These are phyloP conservation scores for Huntiella moniliformis DNA, from an alignment of 2,329 filamentous ascomycete species.

Conservation along the genomic window DNA sequence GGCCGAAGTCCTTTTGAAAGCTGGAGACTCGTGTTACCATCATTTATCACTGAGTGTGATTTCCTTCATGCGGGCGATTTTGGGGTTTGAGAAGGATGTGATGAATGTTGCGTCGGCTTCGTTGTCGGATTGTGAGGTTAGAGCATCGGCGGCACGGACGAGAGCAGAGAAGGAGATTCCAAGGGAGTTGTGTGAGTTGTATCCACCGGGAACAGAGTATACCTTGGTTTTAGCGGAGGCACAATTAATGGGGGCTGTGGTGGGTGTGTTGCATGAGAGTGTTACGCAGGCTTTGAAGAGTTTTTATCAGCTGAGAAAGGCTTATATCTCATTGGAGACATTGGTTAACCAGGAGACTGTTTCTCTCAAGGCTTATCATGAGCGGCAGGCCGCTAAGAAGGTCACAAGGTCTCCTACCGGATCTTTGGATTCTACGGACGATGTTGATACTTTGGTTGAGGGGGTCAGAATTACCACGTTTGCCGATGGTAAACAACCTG, in stretches of 20 bases:
- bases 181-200: conserved; percentile 30
- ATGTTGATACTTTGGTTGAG: conserved; percentile 16
- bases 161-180: conserved; percentile 47
- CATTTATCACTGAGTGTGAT: conserved; percentile 64
- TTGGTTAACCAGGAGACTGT: conserved; percentile 59
- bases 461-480: conserved; percentile 14
- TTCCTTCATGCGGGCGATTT: conserved; percentile 65
- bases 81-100: conserved; percentile 81
- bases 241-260: conserved; percentile 75
- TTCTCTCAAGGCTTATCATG: conserved; percentile 15
- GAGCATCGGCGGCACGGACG: conserved; percentile 58
- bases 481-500: conserved; percentile 17
- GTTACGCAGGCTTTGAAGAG: conserved; percentile 78
- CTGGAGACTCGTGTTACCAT: conserved; percentile 65
- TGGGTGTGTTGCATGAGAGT: conserved; percentile 81
- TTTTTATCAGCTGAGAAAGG: conserved; percentile 83
- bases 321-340: conserved; percentile 62
- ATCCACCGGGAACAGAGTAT: conserved; percentile 72
- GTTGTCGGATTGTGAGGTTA: conserved; percentile 56
- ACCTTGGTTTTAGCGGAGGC: conserved; percentile 67
- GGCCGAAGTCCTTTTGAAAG: conserved; percentile 56
- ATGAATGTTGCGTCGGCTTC: conserved; percentile 65
- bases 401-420: too few species aligned
- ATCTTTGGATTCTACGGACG: conserved; percentile 2
- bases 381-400: conserved; percentile 5